A percentile compares a stretch with the other conserved stretches of the same genome.
Conservation (phyloP, 192 early-diverging fungal species). For the Coemansia sp. region DNA sequence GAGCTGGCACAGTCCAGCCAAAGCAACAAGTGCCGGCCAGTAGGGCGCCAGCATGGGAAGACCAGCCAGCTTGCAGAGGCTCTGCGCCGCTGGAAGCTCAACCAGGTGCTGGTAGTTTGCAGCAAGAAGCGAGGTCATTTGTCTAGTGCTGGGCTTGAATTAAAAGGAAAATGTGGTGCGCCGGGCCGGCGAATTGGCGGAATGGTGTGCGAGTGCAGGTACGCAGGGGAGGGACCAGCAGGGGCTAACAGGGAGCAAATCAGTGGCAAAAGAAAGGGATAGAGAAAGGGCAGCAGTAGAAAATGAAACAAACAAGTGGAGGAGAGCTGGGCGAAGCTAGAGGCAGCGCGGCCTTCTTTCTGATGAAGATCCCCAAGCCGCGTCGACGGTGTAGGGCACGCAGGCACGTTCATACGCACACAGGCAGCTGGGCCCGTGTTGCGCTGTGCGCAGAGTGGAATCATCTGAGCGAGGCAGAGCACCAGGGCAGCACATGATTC, state of each 20-base stretch:
- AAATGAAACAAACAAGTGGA: not conserved
- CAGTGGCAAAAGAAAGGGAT: not conserved
- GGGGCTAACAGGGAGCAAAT: no score
- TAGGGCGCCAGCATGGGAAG: conserved; percentile 57
- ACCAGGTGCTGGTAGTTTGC: conserved; percentile 35
- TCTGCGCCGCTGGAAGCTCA: conserved; percentile 36
- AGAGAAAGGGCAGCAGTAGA: not conserved
- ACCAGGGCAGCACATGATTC: no score
- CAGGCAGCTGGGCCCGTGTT: no score
- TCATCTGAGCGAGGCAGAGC: no score
- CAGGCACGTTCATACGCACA: no score
- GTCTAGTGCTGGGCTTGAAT: not conserved
- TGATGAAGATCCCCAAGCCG: no score
- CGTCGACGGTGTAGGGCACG: no score
- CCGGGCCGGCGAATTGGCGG: not conserved
- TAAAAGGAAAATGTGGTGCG: not conserved
- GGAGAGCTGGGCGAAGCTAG: not conserved
- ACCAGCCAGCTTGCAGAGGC: conserved; percentile 52
- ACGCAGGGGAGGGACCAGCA: not conserved
- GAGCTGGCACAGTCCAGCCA: conserved; percentile 52
- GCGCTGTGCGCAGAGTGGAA: no score
- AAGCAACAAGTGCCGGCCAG: conserved; percentile 59
- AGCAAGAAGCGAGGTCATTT: conserved; percentile 24
- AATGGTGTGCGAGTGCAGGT: no score
- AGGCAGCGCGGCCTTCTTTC: no score